A percentile compares a stretch with the other conserved stretches of the same genome.
Conservation (phyloP, 148 eudicot species). For the Vaccinium myrtillus region DNA sequence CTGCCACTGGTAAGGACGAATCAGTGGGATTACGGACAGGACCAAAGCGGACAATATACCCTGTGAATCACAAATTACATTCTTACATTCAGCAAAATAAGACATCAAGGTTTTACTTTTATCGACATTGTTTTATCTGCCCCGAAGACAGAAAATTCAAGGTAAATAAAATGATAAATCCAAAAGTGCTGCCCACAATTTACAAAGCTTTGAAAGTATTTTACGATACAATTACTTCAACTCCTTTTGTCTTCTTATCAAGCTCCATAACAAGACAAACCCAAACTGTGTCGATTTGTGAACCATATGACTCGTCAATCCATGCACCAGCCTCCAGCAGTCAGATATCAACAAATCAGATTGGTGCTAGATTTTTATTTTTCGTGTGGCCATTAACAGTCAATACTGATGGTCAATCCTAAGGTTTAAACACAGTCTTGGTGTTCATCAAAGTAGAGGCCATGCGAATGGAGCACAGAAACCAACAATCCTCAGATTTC, state of each 20-base stretch:
- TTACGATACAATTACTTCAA: background rate
- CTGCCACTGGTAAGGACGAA: conserved; percentile 98
- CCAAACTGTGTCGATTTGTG: background rate
- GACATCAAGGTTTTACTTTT: background rate
- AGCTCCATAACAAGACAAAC: background rate
- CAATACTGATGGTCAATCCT: background rate
- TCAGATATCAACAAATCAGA: background rate
- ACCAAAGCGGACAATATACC: conserved; percentile 84
- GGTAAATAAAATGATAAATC: background rate
- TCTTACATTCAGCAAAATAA: background rate
- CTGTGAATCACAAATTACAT: conserved; percentile 34
- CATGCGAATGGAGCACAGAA: background rate
- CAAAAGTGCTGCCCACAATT: background rate
- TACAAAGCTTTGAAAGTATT: background rate
- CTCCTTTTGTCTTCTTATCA: background rate
- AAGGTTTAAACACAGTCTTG: background rate
- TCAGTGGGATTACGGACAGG: conserved; percentile 74
- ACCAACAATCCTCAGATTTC: background rate
- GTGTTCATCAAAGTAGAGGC: background rate
- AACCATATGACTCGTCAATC: background rate
- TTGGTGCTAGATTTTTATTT: background rate
- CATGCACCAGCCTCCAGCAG: background rate
- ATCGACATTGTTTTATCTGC: background rate
- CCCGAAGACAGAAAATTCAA: too few relatives aligned
- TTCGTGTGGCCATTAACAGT: background rate